A percentile compares a stretch with the other conserved stretches of the same genome.
These are phyloP conservation scores for Erigeron philadelphicus DNA, from an alignment of 140 eudicot species.

Conservation along the genomic window DNA sequence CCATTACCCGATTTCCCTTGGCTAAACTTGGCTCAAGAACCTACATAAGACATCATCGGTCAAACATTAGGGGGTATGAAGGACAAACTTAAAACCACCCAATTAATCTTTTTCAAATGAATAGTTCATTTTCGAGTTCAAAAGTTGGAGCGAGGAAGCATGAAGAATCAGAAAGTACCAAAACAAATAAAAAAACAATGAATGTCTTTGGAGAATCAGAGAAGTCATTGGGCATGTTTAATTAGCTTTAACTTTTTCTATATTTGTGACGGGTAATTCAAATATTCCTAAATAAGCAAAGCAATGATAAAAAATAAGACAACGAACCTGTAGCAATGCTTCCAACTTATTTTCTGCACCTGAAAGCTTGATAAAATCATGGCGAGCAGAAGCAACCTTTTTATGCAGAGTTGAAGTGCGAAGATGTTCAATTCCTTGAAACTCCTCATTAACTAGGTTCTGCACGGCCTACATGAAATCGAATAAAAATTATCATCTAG, in stretches of 20 bases:
- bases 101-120: too few species aligned
- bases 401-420: slow-evolving; percentile 87
- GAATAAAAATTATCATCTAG: neutral
- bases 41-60: slow-evolving; percentile 33
- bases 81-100: neutral
- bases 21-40: slow-evolving; percentile 97
- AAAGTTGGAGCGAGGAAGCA: too few species aligned
- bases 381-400: slow-evolving; percentile 89
- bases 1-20: slow-evolving; percentile 92
- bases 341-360: slow-evolving; percentile 95
- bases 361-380: slow-evolving; percentile 84
- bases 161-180: too few species aligned
- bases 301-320: slow-evolving; percentile 6
- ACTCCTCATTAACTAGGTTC: slow-evolving; percentile 86
- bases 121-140: too few species aligned
- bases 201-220: neutral
- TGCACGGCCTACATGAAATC: slow-evolving; percentile 59
- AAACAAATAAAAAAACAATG: too few species aligned
- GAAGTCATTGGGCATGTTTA: neutral
- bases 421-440: slow-evolving; percentile 76
- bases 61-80: neutral
- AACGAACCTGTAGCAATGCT: slow-evolving; percentile 71
- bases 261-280: neutral
- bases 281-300: slow-evolving; percentile 4
- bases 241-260: neutral